These are phyloP conservation scores for Cajanus cajan DNA, from an alignment of 306 rosid genomes.

Conservation along the genomic window DNA sequence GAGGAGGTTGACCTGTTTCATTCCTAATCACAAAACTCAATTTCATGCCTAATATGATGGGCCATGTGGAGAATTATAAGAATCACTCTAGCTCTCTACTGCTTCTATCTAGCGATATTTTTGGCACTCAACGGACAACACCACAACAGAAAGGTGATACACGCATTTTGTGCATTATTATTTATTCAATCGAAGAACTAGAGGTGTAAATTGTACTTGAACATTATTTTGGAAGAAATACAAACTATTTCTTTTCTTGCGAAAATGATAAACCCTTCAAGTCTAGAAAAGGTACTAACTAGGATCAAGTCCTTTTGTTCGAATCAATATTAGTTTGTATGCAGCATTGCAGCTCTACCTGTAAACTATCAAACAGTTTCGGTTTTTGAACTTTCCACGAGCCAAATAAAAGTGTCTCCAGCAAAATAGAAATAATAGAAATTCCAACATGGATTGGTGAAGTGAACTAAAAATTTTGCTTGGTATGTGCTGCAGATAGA, in stretches of 20 bases:
- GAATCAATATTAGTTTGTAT: background rate
- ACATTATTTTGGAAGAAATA: background rate
- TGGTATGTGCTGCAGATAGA: background rate
- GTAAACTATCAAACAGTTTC: background rate
- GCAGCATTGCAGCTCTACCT: background rate
- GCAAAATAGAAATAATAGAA: slow-evolving; percentile 4
- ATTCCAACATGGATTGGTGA: background rate
- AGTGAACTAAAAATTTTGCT: background rate
- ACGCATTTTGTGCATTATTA: too few relatives aligned
- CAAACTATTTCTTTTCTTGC: background rate
- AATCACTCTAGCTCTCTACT: too few relatives aligned
- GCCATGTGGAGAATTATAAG: too few relatives aligned
- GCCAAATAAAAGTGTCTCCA: background rate
- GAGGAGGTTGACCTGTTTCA: too few relatives aligned
- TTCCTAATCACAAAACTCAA: too few relatives aligned
- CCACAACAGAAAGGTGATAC: too few relatives aligned
- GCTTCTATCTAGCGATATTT: too few relatives aligned
- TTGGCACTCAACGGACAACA: too few relatives aligned
- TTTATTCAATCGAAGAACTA: too few relatives aligned
- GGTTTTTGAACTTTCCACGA: background rate
- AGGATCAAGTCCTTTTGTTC: background rate
- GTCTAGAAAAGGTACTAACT: background rate
- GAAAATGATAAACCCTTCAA: background rate
- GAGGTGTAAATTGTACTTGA: too few relatives aligned
- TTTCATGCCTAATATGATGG: too few relatives aligned